These are phyloP conservation scores for Wickerhamomyces sp. DNA, from an alignment of 1,139 yeast species.

Conservation along the genomic window DNA sequence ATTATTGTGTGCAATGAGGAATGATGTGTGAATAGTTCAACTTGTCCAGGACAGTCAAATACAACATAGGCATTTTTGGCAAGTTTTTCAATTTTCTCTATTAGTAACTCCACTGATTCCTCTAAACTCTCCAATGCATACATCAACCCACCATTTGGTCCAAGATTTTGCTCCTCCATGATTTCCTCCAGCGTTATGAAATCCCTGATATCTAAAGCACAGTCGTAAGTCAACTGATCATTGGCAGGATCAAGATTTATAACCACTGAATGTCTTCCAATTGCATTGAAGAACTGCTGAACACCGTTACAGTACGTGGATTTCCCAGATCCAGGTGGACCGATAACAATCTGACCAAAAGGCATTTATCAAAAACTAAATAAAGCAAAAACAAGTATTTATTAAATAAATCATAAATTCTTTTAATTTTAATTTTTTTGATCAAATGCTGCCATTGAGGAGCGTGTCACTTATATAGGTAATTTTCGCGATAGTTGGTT, in stretches of 20 bases:
- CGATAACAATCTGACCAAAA: slow-evolving; percentile 90
- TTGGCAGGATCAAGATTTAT: slow-evolving; percentile 95
- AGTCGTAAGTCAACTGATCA: slow-evolving; percentile 74
- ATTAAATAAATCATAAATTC: too few species aligned
- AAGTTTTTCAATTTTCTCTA: slow-evolving; percentile 52
- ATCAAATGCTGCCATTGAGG: background rate
- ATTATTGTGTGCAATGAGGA: slow-evolving; percentile 76
- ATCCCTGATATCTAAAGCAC: slow-evolving; percentile 85
- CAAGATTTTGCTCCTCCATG: slow-evolving; percentile 76
- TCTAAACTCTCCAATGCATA: slow-evolving; percentile 76
- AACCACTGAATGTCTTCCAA: slow-evolving; percentile 81
- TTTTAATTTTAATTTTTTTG: too few species aligned
- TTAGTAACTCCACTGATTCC: slow-evolving; percentile 52
- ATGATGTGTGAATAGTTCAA: slow-evolving; percentile 90
- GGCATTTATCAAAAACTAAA: slow-evolving; percentile 32
- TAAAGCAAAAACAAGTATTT: background rate
- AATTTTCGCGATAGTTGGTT: background rate
- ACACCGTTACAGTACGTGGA: slow-evolving; percentile 93
- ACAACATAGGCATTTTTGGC: slow-evolving; percentile 64
- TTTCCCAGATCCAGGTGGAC: slow-evolving; percentile 98
- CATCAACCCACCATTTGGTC: slow-evolving; percentile 96
- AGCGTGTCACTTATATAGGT: background rate
- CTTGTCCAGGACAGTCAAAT: slow-evolving; percentile 98
- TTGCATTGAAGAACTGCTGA: slow-evolving; percentile 86
- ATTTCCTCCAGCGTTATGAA: slow-evolving; percentile 83